A percentile compares a stretch with the other conserved stretches of the same genome.
Conservation (phyloP, 768 basidiomycete species). For the Stropharia rugosoannulata region DNA sequence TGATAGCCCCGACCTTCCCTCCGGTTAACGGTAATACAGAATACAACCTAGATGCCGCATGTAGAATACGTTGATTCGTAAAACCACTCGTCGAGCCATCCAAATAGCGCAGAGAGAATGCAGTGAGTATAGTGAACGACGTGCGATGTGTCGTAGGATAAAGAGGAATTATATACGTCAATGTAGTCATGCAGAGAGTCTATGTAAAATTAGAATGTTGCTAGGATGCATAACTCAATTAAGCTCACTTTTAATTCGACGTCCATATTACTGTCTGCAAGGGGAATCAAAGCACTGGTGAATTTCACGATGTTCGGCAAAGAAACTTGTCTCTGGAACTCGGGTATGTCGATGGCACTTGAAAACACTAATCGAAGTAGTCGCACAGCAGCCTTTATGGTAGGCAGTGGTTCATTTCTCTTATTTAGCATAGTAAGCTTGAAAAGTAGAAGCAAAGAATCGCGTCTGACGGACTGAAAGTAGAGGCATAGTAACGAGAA, state of each 20-base stretch:
- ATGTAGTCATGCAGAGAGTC: slow-evolving; percentile 47
- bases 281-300: slow-evolving; percentile 51
- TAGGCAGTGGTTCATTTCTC: slow-evolving; percentile 68
- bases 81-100: slow-evolving; percentile 50
- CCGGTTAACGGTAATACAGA: slow-evolving; percentile 66
- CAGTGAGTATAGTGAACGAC: slow-evolving; percentile 49
- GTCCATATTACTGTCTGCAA: slow-evolving; percentile 53
- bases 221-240: not conserved
- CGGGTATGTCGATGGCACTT: slow-evolving; percentile 56
- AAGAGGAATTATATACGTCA: slow-evolving; percentile 55
- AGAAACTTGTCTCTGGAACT: slow-evolving; percentile 80
- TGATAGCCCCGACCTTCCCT: slow-evolving; percentile 74
- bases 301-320: slow-evolving; percentile 74
- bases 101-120: slow-evolving; percentile 54
- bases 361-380: slow-evolving; percentile 64
- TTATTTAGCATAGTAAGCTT: slow-evolving; percentile 32
- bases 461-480: slow-evolving; percentile 60
- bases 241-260: slow-evolving; percentile 52
- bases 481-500: slow-evolving; percentile 59
- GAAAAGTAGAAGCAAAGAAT: slow-evolving; percentile 13
- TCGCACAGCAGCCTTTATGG: slow-evolving; percentile 61
- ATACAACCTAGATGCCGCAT: slow-evolving; percentile 58
- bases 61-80: slow-evolving; percentile 35
- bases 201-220: slow-evolving; percentile 11
- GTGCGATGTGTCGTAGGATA: slow-evolving; percentile 71